Conservation (phyloP, 148 eudicot genomes). For the Dysphania ambrosioides region DNA sequence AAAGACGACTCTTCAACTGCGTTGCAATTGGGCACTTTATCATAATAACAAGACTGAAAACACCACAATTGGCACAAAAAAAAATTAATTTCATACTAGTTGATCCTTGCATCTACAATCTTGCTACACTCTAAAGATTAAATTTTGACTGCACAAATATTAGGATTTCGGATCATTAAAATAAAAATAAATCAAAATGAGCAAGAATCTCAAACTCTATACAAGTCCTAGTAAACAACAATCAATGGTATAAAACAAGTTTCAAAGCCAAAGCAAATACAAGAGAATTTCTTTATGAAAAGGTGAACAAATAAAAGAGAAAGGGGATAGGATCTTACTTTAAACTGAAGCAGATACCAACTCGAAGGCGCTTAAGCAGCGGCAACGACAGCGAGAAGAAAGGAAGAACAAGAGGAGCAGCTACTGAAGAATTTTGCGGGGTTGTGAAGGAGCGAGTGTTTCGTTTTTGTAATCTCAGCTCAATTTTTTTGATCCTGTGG, state of each 20-base stretch:
- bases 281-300: no score
- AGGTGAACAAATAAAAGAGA: no score
- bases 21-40: not conserved
- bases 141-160: not conserved
- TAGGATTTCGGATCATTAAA: slow-evolving; percentile 1
- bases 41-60: not conserved
- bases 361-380: not conserved
- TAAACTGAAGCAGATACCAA: not conserved
- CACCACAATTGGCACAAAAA: not conserved
- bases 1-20: slow-evolving; percentile 16
- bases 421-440: not conserved
- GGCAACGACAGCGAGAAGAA: not conserved
- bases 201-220: not conserved
- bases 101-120: not conserved
- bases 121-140: not conserved
- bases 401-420: not conserved
- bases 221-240: no score
- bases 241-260: no score
- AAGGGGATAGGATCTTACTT: slow-evolving; percentile 6
- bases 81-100: not conserved
- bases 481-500: not conserved
- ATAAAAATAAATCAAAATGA: not conserved
- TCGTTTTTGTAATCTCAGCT: not conserved
- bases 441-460: not conserved
- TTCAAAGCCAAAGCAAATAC: no score